Percentiles rank a stretch among this genome's conserved stretches.
Evolutionary conservation across 768 basidiomycete species (phyloP).

Genomic region (Polyporus arcularius): DNA sequence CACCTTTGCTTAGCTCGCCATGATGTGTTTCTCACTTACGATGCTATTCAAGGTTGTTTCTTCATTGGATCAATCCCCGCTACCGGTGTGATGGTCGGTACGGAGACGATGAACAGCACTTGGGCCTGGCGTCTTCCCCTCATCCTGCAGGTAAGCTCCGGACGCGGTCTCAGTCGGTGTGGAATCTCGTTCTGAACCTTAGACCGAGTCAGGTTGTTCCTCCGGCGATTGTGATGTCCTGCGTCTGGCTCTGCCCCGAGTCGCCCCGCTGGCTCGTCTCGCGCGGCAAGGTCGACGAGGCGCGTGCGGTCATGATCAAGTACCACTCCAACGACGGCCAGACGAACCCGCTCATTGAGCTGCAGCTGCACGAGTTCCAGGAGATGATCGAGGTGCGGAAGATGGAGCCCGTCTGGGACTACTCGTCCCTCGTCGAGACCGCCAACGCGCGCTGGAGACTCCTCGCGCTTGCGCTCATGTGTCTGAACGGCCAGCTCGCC

Average conservation of each 20-base stretch:
- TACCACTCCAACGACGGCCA: constrained; percentile 9
- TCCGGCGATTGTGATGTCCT: neutral
- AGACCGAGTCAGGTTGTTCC: neutral
- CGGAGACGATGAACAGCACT: constrained; percentile 62
- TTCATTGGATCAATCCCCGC: constrained; percentile 3
- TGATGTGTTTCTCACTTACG: neutral
- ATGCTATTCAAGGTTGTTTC: constrained; percentile 1
- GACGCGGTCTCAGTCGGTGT: neutral
- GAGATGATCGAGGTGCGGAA: constrained; percentile 9
- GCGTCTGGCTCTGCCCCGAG: constrained; percentile 7
- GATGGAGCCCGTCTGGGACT: constrained; percentile 4
- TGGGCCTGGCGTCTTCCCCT: constrained; percentile 90
- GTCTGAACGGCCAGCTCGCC: constrained; percentile 2
- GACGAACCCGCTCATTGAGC: constrained; percentile 7
- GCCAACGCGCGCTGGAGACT: neutral
- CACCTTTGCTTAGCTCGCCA: neutral
- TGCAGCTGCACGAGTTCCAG: constrained; percentile 15
- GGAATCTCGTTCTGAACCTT: neutral
- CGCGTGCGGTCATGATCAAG: constrained; percentile 7
- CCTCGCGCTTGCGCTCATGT: constrained; percentile 3
- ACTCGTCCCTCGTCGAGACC: neutral
- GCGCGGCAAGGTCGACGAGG: constrained; percentile 11
- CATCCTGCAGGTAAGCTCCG: constrained; percentile 54
- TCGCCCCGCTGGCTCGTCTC: constrained; percentile 18
- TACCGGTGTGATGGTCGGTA: constrained; percentile 44